These are phyloP conservation scores for Candida bentonensis DNA, from an alignment of 805 yeast genomes.

Conservation along the genomic window DNA sequence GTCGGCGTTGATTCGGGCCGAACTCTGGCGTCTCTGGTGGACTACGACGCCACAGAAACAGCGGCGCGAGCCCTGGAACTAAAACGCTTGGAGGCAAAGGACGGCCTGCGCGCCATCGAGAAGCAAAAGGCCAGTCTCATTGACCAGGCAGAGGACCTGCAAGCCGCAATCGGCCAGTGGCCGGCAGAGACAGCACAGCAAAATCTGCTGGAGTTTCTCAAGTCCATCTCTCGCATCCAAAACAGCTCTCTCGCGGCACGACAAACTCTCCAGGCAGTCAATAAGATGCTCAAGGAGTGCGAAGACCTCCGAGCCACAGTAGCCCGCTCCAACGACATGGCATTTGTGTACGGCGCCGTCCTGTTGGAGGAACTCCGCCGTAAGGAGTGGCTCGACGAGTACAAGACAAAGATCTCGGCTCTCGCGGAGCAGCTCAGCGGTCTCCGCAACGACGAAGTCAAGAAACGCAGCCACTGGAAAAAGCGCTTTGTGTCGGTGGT, in stretches of 20 bases:
- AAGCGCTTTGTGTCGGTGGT: conserved; percentile 29
- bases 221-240: conserved; percentile 16
- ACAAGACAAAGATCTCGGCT: conserved; percentile 11
- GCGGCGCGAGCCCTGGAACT: not conserved
- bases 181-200: not conserved
- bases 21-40: not conserved
- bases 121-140: not conserved
- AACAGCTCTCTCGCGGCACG: conserved; percentile 14
- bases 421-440: conserved; percentile 42
- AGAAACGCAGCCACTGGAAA: conserved; percentile 47
- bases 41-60: not conserved
- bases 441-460: conserved; percentile 41
- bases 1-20: not conserved
- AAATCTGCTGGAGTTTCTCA: conserved; percentile 6
- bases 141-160: not conserved
- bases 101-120: not conserved
- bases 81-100: not conserved
- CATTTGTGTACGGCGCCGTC: conserved; percentile 23
- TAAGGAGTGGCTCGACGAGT: conserved; percentile 15
- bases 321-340: conserved; percentile 22
- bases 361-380: conserved; percentile 23
- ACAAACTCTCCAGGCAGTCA: conserved; percentile 15
- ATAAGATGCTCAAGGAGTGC: conserved; percentile 12
- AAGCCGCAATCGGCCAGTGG: not conserved
- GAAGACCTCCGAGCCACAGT: conserved; percentile 19